phyloP scores from a whole-genome alignment of 768 basidiomycete species.

The Mycena metata region DNA sequence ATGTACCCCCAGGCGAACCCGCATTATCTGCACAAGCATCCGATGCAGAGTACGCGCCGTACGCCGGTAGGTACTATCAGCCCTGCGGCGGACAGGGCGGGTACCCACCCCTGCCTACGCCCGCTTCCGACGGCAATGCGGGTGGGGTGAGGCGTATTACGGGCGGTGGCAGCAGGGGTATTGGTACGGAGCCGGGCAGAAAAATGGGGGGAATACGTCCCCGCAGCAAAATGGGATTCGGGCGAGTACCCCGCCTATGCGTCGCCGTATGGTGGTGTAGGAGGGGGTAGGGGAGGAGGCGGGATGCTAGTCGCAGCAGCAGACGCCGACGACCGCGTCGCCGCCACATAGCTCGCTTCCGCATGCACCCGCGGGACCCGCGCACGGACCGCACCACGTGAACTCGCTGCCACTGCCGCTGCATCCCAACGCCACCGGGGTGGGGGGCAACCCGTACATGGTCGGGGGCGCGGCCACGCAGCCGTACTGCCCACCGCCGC shows the following conservation, averaged over 20 bases:
- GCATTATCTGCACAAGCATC: too few species aligned
- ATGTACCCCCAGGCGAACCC: constrained; percentile 11
- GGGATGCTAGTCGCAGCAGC: neutral
- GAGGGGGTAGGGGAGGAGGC: too few species aligned
- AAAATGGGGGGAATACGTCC: constrained; percentile 16
- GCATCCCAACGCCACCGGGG: neutral
- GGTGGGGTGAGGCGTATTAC: too few species aligned
- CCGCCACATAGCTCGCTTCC: constrained; percentile 5
- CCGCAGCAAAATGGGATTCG: constrained; percentile 33
- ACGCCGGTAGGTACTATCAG: constrained; percentile 48
- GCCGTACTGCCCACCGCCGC: constrained; percentile 29
- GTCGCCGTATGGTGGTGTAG: constrained; percentile 33
- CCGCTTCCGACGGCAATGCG: neutral
- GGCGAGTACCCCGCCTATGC: constrained; percentile 29
- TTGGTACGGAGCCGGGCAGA: constrained; percentile 42
- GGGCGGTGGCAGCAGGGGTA: too few species aligned
- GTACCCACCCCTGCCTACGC: neutral
- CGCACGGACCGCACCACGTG: too few species aligned
- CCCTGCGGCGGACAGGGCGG: constrained; percentile 43
- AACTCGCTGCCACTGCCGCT: too few species aligned
- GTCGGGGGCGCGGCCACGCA: neutral
- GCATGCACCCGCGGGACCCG: too few species aligned
- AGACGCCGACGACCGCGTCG: constrained; percentile 27
- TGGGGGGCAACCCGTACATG: constrained; percentile 1
- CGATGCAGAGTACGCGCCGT: constrained; percentile 48